A percentile compares a stretch with the other conserved stretches of the same genome.
Evolutionary conservation across 2,329 filamentous ascomycete species (phyloP).

Genomic region (Myriosclerotinia scirpicola): DNA sequence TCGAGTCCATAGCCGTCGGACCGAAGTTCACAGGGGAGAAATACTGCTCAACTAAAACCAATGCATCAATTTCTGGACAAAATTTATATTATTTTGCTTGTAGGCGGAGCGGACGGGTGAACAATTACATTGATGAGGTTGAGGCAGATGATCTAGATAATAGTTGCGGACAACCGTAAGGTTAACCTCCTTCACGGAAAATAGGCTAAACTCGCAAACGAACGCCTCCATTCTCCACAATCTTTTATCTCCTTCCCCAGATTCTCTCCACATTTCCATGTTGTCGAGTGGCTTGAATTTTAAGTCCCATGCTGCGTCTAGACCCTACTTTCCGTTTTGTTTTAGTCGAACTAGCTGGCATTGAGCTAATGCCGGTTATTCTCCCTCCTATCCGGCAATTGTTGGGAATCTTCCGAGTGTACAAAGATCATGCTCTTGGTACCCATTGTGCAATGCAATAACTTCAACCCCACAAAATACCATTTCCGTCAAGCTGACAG

Average conservation of each 20-base stretch:
- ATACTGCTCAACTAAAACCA: neutral
- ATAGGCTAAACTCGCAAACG: conserved; percentile 13
- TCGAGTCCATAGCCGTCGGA: neutral
- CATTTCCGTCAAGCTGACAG: conserved; percentile 2
- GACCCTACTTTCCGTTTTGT: neutral
- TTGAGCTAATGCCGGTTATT: neutral
- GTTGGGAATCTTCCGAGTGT: neutral
- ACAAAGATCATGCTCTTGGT: neutral
- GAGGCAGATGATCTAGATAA: neutral
- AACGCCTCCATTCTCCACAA: conserved; percentile 4
- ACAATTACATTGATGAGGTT: neutral
- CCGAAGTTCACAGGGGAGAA: too few relatives aligned
- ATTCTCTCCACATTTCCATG: conserved; percentile 14
- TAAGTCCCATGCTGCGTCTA: neutral
- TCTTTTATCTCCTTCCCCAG: conserved; percentile 13
- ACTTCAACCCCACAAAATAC: neutral
- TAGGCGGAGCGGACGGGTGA: neutral
- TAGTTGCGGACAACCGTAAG: neutral
- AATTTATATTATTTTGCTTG: neutral
- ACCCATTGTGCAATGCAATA: neutral
- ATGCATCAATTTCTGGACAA: too few relatives aligned
- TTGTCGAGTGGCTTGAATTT: neutral
- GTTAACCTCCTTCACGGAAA: neutral
- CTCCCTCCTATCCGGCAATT: neutral
- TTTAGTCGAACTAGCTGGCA: neutral